Base-by-base conservation (phyloP, 2,329 filamentous ascomycete genomes). In the Madurella fahalii region DNA sequence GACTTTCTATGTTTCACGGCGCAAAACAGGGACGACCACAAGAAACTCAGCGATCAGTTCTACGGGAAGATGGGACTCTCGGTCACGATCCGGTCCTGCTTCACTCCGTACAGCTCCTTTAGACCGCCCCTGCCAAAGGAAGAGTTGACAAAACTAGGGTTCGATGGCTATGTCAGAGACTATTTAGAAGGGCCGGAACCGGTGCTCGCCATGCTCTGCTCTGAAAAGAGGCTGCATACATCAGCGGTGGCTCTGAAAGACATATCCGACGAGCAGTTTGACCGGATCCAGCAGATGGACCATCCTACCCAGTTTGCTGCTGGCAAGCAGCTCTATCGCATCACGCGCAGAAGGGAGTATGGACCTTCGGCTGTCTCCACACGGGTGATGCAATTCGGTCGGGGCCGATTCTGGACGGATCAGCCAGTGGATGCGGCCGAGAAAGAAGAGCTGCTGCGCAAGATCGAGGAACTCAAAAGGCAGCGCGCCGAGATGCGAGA, bases 121-220 rank as follows among this genome's bases (percentile, higher is more conserved):
- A 73, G 66, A 46, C 64, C 81, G 8, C 81, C 82, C 0, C 64
- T 89, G 5, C 72, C 79, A 1, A 62, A 67, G 5, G 75, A 83
- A 9, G 76, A 89, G 50, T 70, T 90, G 53, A 65, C 65, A 50
- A 56, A 64, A 40, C 54, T 83, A 69, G 90, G 90, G 0, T 81
- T 99, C 47, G 87, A 95, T 59, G 85, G 86, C 2, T 96, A 88
- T 73, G 85, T 90, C 0, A 77, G 89, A 25, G 88, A 97, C 65
- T 89, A 81, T 55, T 67, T 99, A 5, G 79, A 85, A 34, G 94
- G 93, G 0, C 95, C 95, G 0, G 84, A 86, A 1, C 81, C 89
- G 1, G 89, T 99, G 1, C 74, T 97, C 34, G 87, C 90, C 7
- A 94, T 95, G 87, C 80, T 99, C 18, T 96, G 91, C 69, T 80